These are phyloP conservation scores for Nothophytophthora sp. DNA, from an alignment of 352 stramenopile species.

Conservation along the genomic window DNA sequence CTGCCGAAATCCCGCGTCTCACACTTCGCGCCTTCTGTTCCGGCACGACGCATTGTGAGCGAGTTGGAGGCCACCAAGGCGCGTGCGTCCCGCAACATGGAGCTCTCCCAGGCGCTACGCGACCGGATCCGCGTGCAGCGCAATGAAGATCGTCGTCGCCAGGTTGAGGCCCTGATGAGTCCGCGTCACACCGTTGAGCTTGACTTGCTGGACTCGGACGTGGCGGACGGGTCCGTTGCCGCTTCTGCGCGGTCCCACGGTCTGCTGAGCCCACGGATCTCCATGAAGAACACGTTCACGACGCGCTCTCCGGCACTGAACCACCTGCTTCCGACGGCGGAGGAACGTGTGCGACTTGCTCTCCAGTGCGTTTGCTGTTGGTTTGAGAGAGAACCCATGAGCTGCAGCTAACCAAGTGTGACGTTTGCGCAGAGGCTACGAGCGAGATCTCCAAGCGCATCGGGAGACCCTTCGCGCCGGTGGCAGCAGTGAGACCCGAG, in stretches of 20 bases:
- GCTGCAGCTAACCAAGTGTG: slow-evolving; percentile 1
- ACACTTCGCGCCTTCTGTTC: slow-evolving; percentile 62
- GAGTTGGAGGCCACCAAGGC: slow-evolving; percentile 67
- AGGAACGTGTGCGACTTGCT: slow-evolving; percentile 58
- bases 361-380: slow-evolving; percentile 35
- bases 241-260: slow-evolving; percentile 9
- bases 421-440: slow-evolving; percentile 32
- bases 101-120: slow-evolving; percentile 67
- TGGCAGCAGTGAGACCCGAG: neutral
- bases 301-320: slow-evolving; percentile 67
- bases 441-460: slow-evolving; percentile 39
- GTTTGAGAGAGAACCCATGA: neutral
- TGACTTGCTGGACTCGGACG: slow-evolving; percentile 12
- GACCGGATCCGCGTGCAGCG: slow-evolving; percentile 49
- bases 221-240: slow-evolving; percentile 1
- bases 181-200: slow-evolving; percentile 28
- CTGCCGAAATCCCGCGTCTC: slow-evolving; percentile 53
- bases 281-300: slow-evolving; percentile 62
- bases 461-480: slow-evolving; percentile 11
- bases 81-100: slow-evolving; percentile 57
- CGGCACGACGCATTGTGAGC: slow-evolving; percentile 63
- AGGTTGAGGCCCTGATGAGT: slow-evolving; percentile 46
- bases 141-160: slow-evolving; percentile 36
- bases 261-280: slow-evolving; percentile 43
- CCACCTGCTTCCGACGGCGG: slow-evolving; percentile 56